Base-by-base conservation (phyloP, 352 stramenopile species). In the Phytophthora pini region DNA sequence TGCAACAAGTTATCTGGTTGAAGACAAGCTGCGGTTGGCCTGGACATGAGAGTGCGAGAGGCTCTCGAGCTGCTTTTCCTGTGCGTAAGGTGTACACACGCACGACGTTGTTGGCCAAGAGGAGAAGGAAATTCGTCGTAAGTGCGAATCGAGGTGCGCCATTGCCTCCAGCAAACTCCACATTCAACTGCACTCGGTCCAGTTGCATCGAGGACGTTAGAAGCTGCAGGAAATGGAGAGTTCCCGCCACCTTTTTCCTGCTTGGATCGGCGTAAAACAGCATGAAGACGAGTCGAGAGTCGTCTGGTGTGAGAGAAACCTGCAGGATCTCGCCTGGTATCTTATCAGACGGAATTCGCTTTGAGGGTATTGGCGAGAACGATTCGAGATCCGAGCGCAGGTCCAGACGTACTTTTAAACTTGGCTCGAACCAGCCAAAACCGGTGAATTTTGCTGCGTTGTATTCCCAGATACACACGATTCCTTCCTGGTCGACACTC, bases 391-490 rank as follows among this genome's bases (percentile, higher is more conserved):
- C 41, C n/a, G 39, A 48, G 20, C 13, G 5, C 4, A 87, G 60
- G 32, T 85, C 63, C 6, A 87, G 38, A 15, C 55, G 70, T 26
- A 73, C 50, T 9, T 15, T 63, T 17, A 50, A 43, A 15, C 34
- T 49, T 11, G 77, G 77, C 2, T 61, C 56, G 47, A 85, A 87
- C 77, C 76, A 85, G 0, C 80, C 77, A 40, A 77, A 82, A 0
- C 77, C 77, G 5, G 70, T 65, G 36, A 85, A 85, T 12, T 64
- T 62, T 24, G 50, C n/a, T 5, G 50, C 7, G 11, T 43, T 53
- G 53, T 87, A 88, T n/a, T 65, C 60, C 80, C 80, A 88, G 8
- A 83, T 11, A 17, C 68, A 68, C 9, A 87, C 48, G 3, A 61
- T 48, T 4, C 64, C 65, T 2, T 68, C 58, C 20, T 82, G 66